Evolutionary conservation across 1,139 yeast species (phyloP), one percentile per base, ranked within the genome.

Genomic region (Debaryomyces udenii): DNA sequence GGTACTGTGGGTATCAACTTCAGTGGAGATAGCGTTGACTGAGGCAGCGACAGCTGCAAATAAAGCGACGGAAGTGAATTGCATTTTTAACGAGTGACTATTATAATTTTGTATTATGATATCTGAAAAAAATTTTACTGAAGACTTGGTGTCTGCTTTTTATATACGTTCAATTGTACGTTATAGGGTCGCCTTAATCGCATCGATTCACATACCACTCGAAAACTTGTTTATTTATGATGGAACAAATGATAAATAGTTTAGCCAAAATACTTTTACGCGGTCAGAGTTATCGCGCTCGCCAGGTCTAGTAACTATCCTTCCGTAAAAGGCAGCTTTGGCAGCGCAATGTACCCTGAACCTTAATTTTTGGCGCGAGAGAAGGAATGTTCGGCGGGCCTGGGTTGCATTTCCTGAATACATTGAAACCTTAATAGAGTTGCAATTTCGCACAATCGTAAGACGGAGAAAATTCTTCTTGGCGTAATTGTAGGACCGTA

Each of bases 61-160:
- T 59, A 69, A 59, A 49, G 76, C 72, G 70, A 70, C 65, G 50
- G 66, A 65, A 61, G 76, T 61, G 72, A 71, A 72, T 68, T 68
- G 71, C 74, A 68, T 68, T 64, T 20, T 20, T 20, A 58, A 51
- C 65, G 68, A 63, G 53, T 48, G 68, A 61, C 64, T 48, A 51
- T 44, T 52, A 57, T 6, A 6, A 20, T 20, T 20, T 20, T 6
- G 7, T 20, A 6, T 5, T 20, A 20, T 20, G 7, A 20, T 6
- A 5, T 20, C n/a, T n/a, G n/a, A 20, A 20, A 17, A 6, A 22
- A 20, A 9, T 24, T 4, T 13, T 9, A 9, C 6, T 3, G 22
- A 15, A 23, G n/a, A 5, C 7, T 32, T 26, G 18, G 17, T 14
- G 17, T 14, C 14, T 16, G 6, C 17, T 17, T 23, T 23, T 27